phyloP scores from a whole-genome alignment of 2,329 filamentous ascomycete species.

The Aspergillus ochraceus region DNA sequence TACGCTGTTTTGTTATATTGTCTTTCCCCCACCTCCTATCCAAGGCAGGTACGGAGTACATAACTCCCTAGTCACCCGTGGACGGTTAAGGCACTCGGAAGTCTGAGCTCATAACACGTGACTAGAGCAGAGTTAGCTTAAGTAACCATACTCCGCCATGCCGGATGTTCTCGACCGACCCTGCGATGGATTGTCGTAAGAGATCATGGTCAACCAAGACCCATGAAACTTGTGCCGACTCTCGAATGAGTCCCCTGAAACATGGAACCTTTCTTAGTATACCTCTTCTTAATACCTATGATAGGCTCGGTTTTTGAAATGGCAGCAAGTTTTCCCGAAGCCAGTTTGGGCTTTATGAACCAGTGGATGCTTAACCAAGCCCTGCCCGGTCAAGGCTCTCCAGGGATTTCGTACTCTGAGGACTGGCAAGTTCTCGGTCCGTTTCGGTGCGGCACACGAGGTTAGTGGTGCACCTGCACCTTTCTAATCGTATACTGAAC shows the following conservation, averaged over 20 bases:
- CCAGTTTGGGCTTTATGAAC: background rate
- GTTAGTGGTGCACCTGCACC: constrained; percentile 36
- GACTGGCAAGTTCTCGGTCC: constrained; percentile 57
- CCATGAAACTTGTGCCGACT: background rate
- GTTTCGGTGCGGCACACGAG: constrained; percentile 60
- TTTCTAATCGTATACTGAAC: background rate
- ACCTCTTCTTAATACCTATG: background rate
- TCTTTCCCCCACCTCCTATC: too few relatives aligned
- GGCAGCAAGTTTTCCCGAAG: background rate
- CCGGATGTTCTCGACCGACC: too few relatives aligned
- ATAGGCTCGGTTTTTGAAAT: background rate
- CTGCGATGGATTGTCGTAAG: too few relatives aligned
- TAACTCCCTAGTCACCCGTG: too few relatives aligned
- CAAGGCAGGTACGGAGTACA: too few relatives aligned
- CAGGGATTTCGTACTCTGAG: constrained; percentile 24
- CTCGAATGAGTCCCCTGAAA: background rate
- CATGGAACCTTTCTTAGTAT: background rate
- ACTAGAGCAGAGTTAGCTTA: too few relatives aligned
- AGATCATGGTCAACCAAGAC: background rate
- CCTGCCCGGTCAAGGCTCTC: background rate
- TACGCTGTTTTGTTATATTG: too few relatives aligned
- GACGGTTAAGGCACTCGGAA: too few relatives aligned
- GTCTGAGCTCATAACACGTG: too few relatives aligned
- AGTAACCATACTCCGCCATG: background rate
- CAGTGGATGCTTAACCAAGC: background rate